Evolutionary conservation across 1,139 yeast species (phyloP).

Genomic region (Yamadazyma epiphylla): DNA sequence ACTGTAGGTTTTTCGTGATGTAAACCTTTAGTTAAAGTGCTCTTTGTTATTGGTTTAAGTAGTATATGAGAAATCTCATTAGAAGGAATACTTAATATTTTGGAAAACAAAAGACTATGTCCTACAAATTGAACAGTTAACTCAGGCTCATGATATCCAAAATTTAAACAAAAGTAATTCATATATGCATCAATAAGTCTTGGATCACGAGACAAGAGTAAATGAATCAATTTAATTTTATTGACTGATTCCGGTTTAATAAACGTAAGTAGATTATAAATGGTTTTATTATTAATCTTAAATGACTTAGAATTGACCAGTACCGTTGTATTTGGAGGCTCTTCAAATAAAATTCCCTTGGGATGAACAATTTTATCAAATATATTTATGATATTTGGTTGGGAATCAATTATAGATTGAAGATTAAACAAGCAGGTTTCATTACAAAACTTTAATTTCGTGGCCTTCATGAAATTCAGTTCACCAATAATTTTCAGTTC

Average conservation of each 20-base stretch:
- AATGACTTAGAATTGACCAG: slow-evolving; percentile 46
- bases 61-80: slow-evolving; percentile 46
- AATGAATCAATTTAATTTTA: slow-evolving; percentile 55
- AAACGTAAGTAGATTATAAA: slow-evolving; percentile 58
- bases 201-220: slow-evolving; percentile 52
- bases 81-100: slow-evolving; percentile 60
- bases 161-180: slow-evolving; percentile 48
- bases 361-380: slow-evolving; percentile 54
- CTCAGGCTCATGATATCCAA: slow-evolving; percentile 67
- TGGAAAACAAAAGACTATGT: slow-evolving; percentile 58
- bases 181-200: slow-evolving; percentile 77
- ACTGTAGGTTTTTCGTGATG: slow-evolving; percentile 53
- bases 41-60: slow-evolving; percentile 64
- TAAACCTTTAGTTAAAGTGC: slow-evolving; percentile 57
- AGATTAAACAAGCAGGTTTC: slow-evolving; percentile 69
- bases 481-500: slow-evolving; percentile 55
- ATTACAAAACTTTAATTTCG: slow-evolving; percentile 74
- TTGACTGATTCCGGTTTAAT: slow-evolving; percentile 71
- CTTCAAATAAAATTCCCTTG: slow-evolving; percentile 56
- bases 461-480: slow-evolving; percentile 55
- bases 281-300: slow-evolving; percentile 61
- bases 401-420: slow-evolving; percentile 45
- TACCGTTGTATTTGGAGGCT: slow-evolving; percentile 23
- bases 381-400: slow-evolving; percentile 19
- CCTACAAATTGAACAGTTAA: slow-evolving; percentile 82